Evolutionary conservation across 2,329 filamentous ascomycete species (phyloP).

Genomic region (Fusarium compactum): DNA sequence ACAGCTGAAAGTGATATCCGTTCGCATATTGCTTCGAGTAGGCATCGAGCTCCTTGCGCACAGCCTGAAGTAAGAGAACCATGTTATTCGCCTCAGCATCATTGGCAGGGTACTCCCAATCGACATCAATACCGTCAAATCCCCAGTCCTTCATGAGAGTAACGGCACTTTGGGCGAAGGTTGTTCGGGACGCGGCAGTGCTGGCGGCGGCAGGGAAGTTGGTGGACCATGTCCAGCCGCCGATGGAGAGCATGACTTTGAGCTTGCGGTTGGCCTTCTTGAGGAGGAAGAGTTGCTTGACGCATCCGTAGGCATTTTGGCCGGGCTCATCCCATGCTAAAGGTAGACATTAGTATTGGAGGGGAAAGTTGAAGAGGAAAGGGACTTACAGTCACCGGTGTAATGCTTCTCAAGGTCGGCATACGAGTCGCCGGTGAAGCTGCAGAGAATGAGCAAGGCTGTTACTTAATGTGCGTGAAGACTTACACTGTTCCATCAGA

Average conservation of each 20-base stretch:
- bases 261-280: constrained; percentile 82
- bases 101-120: constrained; percentile 55
- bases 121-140: constrained; percentile 61
- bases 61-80: constrained; percentile 55
- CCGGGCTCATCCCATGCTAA: constrained; percentile 63
- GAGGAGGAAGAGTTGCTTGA: constrained; percentile 80
- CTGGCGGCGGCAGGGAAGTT: constrained; percentile 77
- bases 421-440: constrained; percentile 34
- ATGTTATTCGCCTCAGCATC: constrained; percentile 56
- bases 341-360: neutral
- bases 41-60: constrained; percentile 59
- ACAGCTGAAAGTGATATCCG: constrained; percentile 62
- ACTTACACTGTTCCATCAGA: constrained; percentile 76
- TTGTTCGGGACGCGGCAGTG: constrained; percentile 66
- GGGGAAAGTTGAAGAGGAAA: fast-evolving
- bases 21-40: constrained; percentile 57
- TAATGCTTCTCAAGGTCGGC: constrained; percentile 41
- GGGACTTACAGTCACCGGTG: constrained; percentile 29
- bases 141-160: constrained; percentile 77
- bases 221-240: constrained; percentile 83
- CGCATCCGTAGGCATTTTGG: constrained; percentile 79
- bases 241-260: constrained; percentile 81
- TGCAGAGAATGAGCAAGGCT: neutral
- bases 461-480: fast-evolving
- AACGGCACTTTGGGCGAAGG: constrained; percentile 77